Evolutionary conservation across 306 rosid genomes (phyloP), one percentile per base, ranked within the genome.

Genomic region (Begonia peltatifolia): DNA sequence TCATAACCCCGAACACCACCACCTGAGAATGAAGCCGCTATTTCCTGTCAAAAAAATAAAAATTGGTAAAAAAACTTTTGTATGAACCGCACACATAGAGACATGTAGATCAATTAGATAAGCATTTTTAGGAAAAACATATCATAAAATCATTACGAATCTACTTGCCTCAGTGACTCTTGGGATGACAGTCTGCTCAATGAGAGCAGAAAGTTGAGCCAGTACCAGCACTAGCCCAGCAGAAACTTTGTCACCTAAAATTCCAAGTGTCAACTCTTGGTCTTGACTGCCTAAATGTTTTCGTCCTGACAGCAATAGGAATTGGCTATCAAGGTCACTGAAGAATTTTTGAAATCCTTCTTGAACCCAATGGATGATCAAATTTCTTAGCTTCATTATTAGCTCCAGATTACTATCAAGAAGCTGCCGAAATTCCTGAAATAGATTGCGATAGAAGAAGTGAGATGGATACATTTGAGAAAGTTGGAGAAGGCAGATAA

Each of bases 321-420:
- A 83, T 52, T 60, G 83, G 58, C 72, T 77, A 63, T 85, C 87
- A 70, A 90, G 87, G 54, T 73, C 74, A 75, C 68, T 57, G 58
- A 90, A 89, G 64, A 90, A 90, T 44, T 74, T 74, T 66, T 85
- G 97, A 75, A 85, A 81, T 66, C 92, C 97, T 78, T 83, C 97
- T 79, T 85, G 90, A 68, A 85, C 95, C 85, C 78, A 83, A 70
- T 85, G 84, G 62, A 72, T 60, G 52, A 79, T 78, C 52, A 61
- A 67, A 68, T 76, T 80, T 64, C 74, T 78, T 63, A 80, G 72
- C 57, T 74, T 74, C 59, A 71, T 76, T 13, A 85, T 61, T 53
- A 85, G 71, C 61, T 71, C 84, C 7, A 81, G 76, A 46, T 73
- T 63, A 9, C 76, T 74, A 14, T 80, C 92, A 52, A 90, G 71